phyloP scores from a whole-genome alignment of 192 early-diverging fungal genomes.

The Dimargaris verticillata region DNA sequence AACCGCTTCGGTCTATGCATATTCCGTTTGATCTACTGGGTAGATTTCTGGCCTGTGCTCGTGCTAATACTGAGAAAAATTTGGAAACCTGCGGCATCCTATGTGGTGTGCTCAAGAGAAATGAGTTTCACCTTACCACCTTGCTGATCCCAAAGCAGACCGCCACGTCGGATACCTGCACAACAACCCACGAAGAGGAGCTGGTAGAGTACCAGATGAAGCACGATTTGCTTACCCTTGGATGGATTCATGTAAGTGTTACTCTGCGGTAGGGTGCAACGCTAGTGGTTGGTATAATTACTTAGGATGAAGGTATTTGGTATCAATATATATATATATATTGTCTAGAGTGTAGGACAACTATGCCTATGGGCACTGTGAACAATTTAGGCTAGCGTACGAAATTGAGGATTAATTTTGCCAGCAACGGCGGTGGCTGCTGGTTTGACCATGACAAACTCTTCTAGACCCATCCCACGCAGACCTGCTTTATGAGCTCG shows the following conservation, averaged over 20 bases:
- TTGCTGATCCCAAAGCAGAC: constrained; percentile 81
- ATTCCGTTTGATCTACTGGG: constrained; percentile 48
- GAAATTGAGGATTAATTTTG: not conserved
- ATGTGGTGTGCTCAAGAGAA: constrained; percentile 42
- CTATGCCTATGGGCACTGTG: not conserved
- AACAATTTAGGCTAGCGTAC: not conserved
- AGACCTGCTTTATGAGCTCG: constrained; percentile 86
- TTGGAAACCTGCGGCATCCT: constrained; percentile 82
- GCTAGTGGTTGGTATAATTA: not conserved
- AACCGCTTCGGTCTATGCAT: constrained; percentile 43
- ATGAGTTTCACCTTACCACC: constrained; percentile 47
- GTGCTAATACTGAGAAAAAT: constrained; percentile 53
- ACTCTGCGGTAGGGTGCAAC: not conserved
- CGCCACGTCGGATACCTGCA: constrained; percentile 72
- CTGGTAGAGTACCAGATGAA: constrained; percentile 59
- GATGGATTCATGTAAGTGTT: constrained; percentile 76
- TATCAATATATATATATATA: not conserved
- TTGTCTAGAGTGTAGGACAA: not conserved
- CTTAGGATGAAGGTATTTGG: not conserved
- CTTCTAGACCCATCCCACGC: constrained; percentile 66
- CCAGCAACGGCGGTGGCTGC: not conserved
- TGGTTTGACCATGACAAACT: not conserved
- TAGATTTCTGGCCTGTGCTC: constrained; percentile 54
- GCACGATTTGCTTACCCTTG: constrained; percentile 60
- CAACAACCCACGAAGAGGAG: constrained; percentile 69